phyloP scores from a whole-genome alignment of 371 early-diverging fungal genomes.

The Cladochytrium tenue region DNA sequence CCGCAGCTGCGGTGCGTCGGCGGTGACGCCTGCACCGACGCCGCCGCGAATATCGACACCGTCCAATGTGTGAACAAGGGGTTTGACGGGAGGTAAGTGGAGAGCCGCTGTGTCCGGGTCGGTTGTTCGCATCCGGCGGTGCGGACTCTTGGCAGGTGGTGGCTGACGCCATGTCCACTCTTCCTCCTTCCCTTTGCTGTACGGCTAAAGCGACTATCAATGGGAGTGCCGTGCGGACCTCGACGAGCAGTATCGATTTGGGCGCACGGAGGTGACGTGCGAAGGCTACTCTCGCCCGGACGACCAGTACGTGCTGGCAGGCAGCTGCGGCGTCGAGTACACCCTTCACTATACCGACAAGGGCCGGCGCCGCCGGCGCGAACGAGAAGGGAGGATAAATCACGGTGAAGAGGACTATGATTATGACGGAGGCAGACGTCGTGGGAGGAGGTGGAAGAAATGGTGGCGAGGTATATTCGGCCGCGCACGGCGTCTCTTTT shows the following conservation, averaged over 20 bases:
- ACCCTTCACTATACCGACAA: conserved; percentile 43
- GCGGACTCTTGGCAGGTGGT: no score
- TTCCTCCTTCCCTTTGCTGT: no score
- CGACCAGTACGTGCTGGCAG: conserved; percentile 57
- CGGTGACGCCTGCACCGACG: conserved; percentile 30
- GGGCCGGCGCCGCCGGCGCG: conserved; percentile 6
- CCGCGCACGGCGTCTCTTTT: no score
- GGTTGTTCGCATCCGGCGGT: neutral
- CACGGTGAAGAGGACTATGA: no score
- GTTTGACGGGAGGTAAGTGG: conserved; percentile 15
- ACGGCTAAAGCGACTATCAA: conserved; percentile 41
- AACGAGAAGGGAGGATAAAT: conserved; percentile 4
- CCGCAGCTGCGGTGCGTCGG: conserved; percentile 38
- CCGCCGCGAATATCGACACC: conserved; percentile 10
- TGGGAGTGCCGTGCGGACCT: conserved; percentile 59
- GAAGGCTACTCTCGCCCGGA: conserved; percentile 54
- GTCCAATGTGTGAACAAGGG: conserved; percentile 40
- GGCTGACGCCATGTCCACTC: no score
- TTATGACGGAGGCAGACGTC: no score
- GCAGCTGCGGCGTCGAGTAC: conserved; percentile 63
- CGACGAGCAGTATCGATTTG: conserved; percentile 44
- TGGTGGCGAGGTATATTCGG: no score
- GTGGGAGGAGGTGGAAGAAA: no score
- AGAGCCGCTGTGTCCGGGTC: neutral
- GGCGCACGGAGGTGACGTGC: conserved; percentile 51